A percentile compares a stretch with the other conserved stretches of the same genome.
Conservation (phyloP, 1,139 yeast genomes). For the Candida tetrigidarum region DNA sequence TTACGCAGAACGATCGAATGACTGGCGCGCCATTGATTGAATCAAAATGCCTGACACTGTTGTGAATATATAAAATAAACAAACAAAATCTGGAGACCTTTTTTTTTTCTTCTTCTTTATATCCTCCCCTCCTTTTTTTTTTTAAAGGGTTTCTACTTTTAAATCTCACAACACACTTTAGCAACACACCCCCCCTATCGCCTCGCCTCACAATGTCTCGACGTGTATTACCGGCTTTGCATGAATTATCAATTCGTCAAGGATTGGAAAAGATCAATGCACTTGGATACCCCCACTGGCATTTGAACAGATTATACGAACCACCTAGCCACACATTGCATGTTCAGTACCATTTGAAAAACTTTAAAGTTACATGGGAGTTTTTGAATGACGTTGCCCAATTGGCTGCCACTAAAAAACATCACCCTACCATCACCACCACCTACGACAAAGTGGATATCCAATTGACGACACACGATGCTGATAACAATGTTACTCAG, state of each 20-base stretch:
- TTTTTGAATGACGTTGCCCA: slow-evolving; percentile 66
- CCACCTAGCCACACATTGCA: slow-evolving; percentile 18
- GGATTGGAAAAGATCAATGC: slow-evolving; percentile 17
- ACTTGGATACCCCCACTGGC: slow-evolving; percentile 19
- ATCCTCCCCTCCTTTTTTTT: neutral
- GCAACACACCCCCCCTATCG: neutral
- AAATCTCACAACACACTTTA: neutral
- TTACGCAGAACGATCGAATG: too few relatives aligned
- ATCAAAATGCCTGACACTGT: too few relatives aligned
- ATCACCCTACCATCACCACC: slow-evolving; percentile 74
- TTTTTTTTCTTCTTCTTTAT: neutral
- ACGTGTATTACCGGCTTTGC: slow-evolving; percentile 8
- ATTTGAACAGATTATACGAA: slow-evolving; percentile 9
- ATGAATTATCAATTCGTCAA: slow-evolving; percentile 14
- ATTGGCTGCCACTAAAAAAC: slow-evolving; percentile 63
- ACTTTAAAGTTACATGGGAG: slow-evolving; percentile 65
- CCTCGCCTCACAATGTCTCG: neutral
- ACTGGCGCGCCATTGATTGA: too few relatives aligned
- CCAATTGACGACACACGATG: slow-evolving; percentile 71
- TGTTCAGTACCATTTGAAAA: slow-evolving; percentile 41
- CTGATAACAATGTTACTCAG: slow-evolving; percentile 53
- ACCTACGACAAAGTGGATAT: slow-evolving; percentile 65
- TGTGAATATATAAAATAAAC: neutral
- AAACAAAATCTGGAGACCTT: neutral
- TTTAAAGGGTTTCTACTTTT: too few relatives aligned